Conservation (phyloP, 768 basidiomycete species). For the Mycena sanguinolenta region DNA sequence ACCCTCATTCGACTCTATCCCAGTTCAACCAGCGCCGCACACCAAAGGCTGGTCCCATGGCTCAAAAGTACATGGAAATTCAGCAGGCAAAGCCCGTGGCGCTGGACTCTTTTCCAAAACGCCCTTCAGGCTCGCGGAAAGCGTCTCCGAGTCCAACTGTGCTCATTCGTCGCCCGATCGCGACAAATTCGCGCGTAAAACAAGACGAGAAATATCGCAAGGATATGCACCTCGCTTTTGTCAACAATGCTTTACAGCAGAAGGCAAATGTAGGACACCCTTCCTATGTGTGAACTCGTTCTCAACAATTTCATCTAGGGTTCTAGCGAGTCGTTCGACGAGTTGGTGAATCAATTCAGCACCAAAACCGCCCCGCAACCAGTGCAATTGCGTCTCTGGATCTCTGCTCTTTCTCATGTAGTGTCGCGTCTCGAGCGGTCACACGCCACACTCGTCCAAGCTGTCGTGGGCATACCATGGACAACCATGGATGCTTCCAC, state of each 20-base stretch:
- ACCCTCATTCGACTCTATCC: constrained; percentile 80
- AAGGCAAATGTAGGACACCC: constrained; percentile 71
- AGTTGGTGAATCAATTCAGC: constrained; percentile 90
- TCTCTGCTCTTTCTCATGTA: constrained; percentile 90
- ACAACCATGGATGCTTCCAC: constrained; percentile 88
- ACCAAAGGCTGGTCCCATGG: constrained; percentile 75
- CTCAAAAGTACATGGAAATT: constrained; percentile 59
- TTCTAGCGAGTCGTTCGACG: constrained; percentile 81
- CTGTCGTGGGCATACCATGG: constrained; percentile 92
- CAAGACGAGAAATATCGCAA: constrained; percentile 82
- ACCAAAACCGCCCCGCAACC: constrained; percentile 60
- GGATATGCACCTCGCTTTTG: constrained; percentile 88
- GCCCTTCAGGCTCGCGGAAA: constrained; percentile 47
- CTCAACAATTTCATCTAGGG: constrained; percentile 66
- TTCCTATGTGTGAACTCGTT: constrained; percentile 21
- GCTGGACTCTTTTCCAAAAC: constrained; percentile 60
- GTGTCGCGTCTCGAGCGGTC: constrained; percentile 89
- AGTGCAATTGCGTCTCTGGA: constrained; percentile 80
- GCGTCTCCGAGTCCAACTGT: constrained; percentile 43
- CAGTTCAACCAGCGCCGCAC: constrained; percentile 79
- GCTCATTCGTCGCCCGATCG: constrained; percentile 69
- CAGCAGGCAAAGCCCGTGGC: constrained; percentile 53
- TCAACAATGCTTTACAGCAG: constrained; percentile 84
- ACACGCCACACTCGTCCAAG: constrained; percentile 86
- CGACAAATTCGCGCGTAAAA: constrained; percentile 83